Percentiles rank a stretch among this genome's conserved stretches.
phyloP scores from a whole-genome alignment of 139 green algal species.

The Micractinium sp. region DNA sequence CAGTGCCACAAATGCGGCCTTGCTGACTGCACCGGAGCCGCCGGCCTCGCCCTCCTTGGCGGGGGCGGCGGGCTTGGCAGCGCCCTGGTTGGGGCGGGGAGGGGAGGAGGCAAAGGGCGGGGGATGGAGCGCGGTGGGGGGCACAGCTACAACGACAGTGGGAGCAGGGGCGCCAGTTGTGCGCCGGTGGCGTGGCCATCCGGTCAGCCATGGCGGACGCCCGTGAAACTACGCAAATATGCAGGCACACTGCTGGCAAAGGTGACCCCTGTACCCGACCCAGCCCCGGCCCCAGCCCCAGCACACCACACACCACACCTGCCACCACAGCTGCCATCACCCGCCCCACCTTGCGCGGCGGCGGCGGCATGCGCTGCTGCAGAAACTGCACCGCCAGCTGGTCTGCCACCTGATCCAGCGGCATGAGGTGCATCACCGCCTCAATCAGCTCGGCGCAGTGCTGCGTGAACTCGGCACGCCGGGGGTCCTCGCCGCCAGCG shows the following conservation, averaged over 20 bases:
- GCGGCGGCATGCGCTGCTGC: constrained; percentile 47
- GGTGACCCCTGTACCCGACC: too few relatives aligned
- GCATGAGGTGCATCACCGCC: constrained; percentile 24
- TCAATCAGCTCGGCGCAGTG: constrained; percentile 3
- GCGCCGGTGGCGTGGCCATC: too few relatives aligned
- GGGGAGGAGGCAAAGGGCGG: neutral
- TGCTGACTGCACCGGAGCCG: neutral
- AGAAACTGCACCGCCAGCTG: constrained; percentile 47
- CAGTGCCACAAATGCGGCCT: constrained; percentile 21
- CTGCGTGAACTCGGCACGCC: neutral
- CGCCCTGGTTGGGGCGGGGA: neutral
- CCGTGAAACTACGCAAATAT: too few relatives aligned
- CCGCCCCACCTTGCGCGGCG: neutral
- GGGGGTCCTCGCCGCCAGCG: neutral
- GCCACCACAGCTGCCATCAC: neutral
- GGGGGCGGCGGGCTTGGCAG: neutral
- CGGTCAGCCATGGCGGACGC: too few relatives aligned
- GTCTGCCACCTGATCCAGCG: constrained; percentile 34
- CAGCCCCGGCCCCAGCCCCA: too few relatives aligned
- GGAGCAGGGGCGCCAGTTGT: too few relatives aligned
- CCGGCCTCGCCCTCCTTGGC: neutral
- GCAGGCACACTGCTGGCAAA: too few relatives aligned
- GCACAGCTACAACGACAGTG: too few relatives aligned
- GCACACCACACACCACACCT: neutral
- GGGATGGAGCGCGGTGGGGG: too few relatives aligned